phyloP scores from a whole-genome alignment of 148 eudicot species.

The Camellia lanceoleosa region DNA sequence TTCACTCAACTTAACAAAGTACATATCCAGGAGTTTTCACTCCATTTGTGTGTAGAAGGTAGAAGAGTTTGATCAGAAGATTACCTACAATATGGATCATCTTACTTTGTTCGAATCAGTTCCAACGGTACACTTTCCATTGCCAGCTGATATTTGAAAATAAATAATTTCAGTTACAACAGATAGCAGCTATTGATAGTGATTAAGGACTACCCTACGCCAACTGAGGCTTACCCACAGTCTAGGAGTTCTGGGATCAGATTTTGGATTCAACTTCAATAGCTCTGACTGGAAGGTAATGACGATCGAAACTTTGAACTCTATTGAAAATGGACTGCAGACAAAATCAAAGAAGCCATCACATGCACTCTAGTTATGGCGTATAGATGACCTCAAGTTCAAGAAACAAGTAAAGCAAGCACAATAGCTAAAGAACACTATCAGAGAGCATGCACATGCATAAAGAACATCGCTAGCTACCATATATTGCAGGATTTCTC shows the following conservation, averaged over 20 bases:
- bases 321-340: constrained; percentile 72
- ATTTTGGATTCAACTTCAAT: constrained; percentile 50
- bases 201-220: too few species aligned
- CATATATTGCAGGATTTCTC: not conserved
- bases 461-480: not conserved
- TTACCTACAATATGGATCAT: constrained; percentile 10
- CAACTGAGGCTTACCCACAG: constrained; percentile 53
- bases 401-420: not conserved
- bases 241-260: constrained; percentile 58
- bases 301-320: constrained; percentile 61
- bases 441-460: not conserved
- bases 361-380: not conserved
- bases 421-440: not conserved
- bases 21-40: not conserved
- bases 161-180: constrained; percentile 3
- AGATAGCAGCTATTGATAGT: not conserved
- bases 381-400: not conserved
- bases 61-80: not conserved
- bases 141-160: constrained; percentile 43
- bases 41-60: not conserved
- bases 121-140: constrained; percentile 69
- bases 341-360: not conserved
- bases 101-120: constrained; percentile 50
- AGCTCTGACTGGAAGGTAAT: constrained; percentile 58
- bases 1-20: not conserved